Conservation (phyloP, 176 grass and related monocot species). For the Calamus simplicifolius region DNA sequence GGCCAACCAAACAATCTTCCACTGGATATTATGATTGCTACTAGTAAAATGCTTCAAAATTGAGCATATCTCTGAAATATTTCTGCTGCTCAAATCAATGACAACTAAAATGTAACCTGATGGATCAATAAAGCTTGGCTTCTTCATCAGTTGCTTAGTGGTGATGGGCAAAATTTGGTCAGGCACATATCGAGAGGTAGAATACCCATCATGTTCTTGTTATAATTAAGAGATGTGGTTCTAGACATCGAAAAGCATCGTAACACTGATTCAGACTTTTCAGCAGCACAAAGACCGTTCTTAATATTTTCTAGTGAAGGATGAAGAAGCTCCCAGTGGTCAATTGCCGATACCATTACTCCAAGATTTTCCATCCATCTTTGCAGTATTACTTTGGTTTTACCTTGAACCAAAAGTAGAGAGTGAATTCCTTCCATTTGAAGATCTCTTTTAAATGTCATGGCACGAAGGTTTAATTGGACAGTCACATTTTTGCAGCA, state of each 20-base stretch:
- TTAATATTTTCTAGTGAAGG: conserved; percentile 33
- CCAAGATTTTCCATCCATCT: conserved; percentile 65
- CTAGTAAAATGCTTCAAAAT: conserved; percentile 12
- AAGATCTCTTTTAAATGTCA: conserved; percentile 5
- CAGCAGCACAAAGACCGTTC: not conserved
- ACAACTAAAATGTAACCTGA: conserved; percentile 29
- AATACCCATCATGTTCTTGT: conserved; percentile 23
- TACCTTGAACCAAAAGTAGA: conserved; percentile 53
- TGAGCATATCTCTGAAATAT: conserved; percentile 1
- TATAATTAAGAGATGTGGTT: not conserved
- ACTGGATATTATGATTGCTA: conserved; percentile 23
- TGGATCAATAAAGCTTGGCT: not conserved
- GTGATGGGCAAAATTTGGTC: not conserved
- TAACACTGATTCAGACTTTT: conserved; percentile 15
- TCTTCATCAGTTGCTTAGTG: not conserved
- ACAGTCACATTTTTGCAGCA: not conserved
- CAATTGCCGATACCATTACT: conserved; percentile 44
- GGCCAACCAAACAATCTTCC: conserved; percentile 41
- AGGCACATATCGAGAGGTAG: conserved; percentile 29
- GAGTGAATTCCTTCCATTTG: conserved; percentile 38
- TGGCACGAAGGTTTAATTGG: not conserved
- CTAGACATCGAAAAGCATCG: not conserved
- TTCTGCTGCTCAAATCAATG: conserved; percentile 32
- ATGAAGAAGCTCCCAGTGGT: conserved; percentile 23
- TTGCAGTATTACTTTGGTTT: conserved; percentile 59